A percentile compares a stretch with the other conserved stretches of the same genome.
phyloP scores from a whole-genome alignment of 1,284 basidiomycete species.

The Xerocomus nothofagi region DNA sequence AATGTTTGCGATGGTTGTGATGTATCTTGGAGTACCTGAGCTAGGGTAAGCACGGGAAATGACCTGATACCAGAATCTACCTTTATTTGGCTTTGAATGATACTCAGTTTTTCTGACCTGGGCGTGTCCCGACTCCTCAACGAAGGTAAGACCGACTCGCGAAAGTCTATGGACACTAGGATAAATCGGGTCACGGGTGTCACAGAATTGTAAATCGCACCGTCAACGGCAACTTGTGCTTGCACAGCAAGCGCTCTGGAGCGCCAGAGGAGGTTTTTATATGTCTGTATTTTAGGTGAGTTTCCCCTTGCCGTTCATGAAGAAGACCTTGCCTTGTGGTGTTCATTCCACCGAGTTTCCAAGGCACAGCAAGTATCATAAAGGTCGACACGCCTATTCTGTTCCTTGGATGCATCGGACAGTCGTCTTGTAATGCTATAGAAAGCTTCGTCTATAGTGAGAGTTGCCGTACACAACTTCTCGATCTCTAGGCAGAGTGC shows the following conservation, averaged over 20 bases:
- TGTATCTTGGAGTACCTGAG: conserved; percentile 15
- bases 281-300: conserved; percentile 9
- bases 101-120: conserved; percentile 13
- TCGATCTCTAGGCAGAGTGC: conserved; percentile 18
- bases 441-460: conserved; percentile 22
- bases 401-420: conserved; percentile 6
- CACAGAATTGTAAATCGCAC: neutral
- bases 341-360: conserved; percentile 18
- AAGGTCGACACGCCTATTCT: conserved; percentile 11
- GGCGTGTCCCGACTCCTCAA: conserved; percentile 9
- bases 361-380: conserved; percentile 14
- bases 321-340: conserved; percentile 10
- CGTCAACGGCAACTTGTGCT: conserved; percentile 21
- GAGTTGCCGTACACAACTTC: conserved; percentile 13
- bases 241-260: conserved; percentile 24
- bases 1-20: conserved; percentile 19
- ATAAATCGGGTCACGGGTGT: neutral
- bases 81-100: conserved; percentile 18
- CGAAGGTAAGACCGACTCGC: conserved; percentile 16
- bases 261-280: conserved; percentile 20
- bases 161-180: conserved; percentile 11
- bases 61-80: neutral
- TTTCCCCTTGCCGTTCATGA: neutral
- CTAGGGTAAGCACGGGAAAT: conserved; percentile 1
- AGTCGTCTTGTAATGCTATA: conserved; percentile 10